Percentiles rank a stretch among this genome's conserved stretches.
Evolutionary conservation across 345 rosid genomes (phyloP).

Genomic region (Ricinus communis): DNA sequence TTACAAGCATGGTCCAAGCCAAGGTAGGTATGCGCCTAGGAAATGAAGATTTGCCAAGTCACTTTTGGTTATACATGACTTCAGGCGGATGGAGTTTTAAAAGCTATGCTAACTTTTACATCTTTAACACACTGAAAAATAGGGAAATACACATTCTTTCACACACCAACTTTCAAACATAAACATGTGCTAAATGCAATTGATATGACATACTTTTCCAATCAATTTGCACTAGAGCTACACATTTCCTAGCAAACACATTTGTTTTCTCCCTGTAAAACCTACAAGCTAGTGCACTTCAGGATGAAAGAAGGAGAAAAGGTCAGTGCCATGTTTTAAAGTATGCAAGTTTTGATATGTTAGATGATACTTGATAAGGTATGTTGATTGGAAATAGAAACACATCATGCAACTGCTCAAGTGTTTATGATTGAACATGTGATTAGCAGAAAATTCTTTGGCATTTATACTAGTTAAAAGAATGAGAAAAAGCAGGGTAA

Average conservation of each 20-base stretch:
- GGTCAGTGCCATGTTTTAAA: too few relatives aligned
- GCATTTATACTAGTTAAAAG: neutral
- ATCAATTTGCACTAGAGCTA: too few relatives aligned
- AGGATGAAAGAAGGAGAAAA: too few relatives aligned
- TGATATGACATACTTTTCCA: too few relatives aligned
- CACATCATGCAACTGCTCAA: neutral
- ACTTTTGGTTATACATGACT: neutral
- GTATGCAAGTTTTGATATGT: neutral
- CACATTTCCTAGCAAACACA: too few relatives aligned
- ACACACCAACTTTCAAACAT: too few relatives aligned
- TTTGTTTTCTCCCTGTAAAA: neutral
- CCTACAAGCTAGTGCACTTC: neutral
- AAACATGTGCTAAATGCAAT: too few relatives aligned
- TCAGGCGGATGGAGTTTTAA: too few relatives aligned
- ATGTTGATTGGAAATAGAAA: neutral
- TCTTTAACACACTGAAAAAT: too few relatives aligned
- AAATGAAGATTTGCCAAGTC: neutral
- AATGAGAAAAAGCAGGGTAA: conserved; percentile 7
- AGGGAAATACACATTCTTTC: too few relatives aligned
- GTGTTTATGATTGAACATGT: neutral
- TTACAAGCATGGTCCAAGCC: neutral
- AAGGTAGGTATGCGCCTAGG: neutral
- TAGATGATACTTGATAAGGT: neutral
- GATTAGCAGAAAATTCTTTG: neutral
- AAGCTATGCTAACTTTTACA: too few relatives aligned